phyloP scores from a whole-genome alignment of 139 green algal genomes.

The Eudorina sp. region DNA sequence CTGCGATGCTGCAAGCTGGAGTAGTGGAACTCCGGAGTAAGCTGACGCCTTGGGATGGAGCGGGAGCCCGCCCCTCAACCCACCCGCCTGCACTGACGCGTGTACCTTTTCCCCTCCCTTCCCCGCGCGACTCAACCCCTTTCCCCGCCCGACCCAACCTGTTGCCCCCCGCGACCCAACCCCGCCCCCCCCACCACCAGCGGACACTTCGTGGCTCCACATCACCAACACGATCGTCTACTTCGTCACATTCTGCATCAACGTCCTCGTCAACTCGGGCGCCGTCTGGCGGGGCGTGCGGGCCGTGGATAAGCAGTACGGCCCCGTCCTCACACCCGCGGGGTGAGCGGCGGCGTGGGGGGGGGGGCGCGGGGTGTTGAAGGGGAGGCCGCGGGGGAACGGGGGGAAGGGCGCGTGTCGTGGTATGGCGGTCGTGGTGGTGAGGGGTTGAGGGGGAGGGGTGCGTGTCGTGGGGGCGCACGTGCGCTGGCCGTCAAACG shows the following conservation, averaged over 20 bases:
- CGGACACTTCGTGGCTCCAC: slow-evolving; percentile 6
- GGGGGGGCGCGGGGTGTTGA: neutral
- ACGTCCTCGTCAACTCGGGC: slow-evolving; percentile 22
- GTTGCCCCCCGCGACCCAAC: neutral
- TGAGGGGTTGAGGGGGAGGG: no score
- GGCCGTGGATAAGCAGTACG: neutral
- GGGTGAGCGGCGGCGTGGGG: neutral
- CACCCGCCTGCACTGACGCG: neutral
- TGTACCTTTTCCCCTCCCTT: neutral
- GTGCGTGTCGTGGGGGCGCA: no score
- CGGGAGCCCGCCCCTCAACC: neutral
- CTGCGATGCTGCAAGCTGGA: neutral
- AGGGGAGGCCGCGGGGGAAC: no score
- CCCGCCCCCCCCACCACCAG: neutral
- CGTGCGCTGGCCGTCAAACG: no score
- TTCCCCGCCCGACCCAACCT: no score
- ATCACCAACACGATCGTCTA: slow-evolving; percentile 24
- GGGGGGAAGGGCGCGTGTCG: no score
- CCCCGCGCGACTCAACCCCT: neutral
- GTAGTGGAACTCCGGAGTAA: no score
- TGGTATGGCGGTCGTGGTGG: no score
- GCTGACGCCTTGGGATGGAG: neutral
- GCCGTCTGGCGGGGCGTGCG: slow-evolving; percentile 7
- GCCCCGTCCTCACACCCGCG: slow-evolving; percentile 14
- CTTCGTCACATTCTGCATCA: slow-evolving; percentile 17